Conservation (phyloP, 768 basidiomycete genomes). For the Phylloporus sp. region DNA sequence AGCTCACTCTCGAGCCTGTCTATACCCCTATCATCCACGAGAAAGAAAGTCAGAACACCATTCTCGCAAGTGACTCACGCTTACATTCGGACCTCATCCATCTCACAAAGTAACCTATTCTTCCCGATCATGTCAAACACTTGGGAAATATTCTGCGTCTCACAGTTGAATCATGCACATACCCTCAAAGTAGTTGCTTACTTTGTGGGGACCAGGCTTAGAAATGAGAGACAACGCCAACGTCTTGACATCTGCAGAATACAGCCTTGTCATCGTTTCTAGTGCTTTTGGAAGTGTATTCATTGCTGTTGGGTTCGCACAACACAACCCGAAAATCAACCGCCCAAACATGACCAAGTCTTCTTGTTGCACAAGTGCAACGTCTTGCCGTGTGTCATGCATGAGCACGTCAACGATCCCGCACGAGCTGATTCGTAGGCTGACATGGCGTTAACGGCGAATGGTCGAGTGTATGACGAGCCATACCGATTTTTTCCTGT, state of each 20-base stretch:
- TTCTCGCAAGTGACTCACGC: slow-evolving; percentile 19
- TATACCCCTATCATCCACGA: slow-evolving; percentile 49
- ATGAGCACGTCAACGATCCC: slow-evolving; percentile 83
- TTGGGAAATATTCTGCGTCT: slow-evolving; percentile 65
- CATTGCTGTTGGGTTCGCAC: slow-evolving; percentile 57
- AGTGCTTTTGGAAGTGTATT: slow-evolving; percentile 66
- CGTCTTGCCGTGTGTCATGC: slow-evolving; percentile 65
- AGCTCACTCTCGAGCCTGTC: slow-evolving; percentile 84
- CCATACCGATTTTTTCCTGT: slow-evolving; percentile 83
- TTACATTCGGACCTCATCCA: slow-evolving; percentile 80
- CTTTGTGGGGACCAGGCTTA: slow-evolving; percentile 67
- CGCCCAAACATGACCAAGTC: slow-evolving; percentile 85
- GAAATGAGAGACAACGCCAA: slow-evolving; percentile 72
- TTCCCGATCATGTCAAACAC: slow-evolving; percentile 77
- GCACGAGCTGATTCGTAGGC: slow-evolving; percentile 83
- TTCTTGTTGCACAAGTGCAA: slow-evolving; percentile 71
- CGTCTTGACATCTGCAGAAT: slow-evolving; percentile 80
- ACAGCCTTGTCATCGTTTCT: slow-evolving; percentile 68
- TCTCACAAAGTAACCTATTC: slow-evolving; percentile 61
- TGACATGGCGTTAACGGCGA: slow-evolving; percentile 25
- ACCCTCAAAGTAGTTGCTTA: slow-evolving; percentile 19
- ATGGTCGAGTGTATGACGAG: background rate
- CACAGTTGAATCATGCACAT: background rate
- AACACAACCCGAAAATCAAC: slow-evolving; percentile 76
- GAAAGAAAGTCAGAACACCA: background rate